Conservation (phyloP, 1,139 yeast genomes). For the Geotrichum phurueaensis region DNA sequence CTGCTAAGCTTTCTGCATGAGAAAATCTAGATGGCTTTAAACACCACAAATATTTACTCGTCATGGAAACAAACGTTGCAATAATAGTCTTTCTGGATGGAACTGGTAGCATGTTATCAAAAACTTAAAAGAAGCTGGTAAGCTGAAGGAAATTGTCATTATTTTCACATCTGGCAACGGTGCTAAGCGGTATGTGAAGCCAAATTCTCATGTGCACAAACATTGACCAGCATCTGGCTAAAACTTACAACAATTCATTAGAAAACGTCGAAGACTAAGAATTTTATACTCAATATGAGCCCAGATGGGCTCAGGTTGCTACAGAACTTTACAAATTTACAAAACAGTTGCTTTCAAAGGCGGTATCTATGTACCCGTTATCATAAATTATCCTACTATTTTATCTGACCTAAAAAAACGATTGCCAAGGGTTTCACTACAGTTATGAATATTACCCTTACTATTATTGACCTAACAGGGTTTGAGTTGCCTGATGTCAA, state of each 20-base stretch:
- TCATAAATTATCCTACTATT: constrained; percentile 25
- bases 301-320: constrained; percentile 63
- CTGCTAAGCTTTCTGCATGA: constrained; percentile 42
- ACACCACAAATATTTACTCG: constrained; percentile 36
- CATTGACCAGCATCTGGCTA: constrained; percentile 32
- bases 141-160: constrained; percentile 49
- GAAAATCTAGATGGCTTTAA: constrained; percentile 39
- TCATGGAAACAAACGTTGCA: constrained; percentile 55
- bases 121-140: constrained; percentile 38
- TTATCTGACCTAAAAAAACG: constrained; percentile 20
- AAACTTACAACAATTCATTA: constrained; percentile 41
- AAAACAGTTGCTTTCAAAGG: constrained; percentile 52
- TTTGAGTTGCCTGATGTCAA: constrained; percentile 29
- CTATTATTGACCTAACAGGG: constrained; percentile 46
- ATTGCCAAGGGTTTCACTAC: constrained; percentile 43
- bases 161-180: constrained; percentile 57
- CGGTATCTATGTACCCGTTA: constrained; percentile 51
- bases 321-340: constrained; percentile 50
- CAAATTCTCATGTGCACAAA: constrained; percentile 35
- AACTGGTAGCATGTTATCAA: constrained; percentile 45
- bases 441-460: constrained; percentile 55
- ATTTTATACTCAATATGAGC: constrained; percentile 50
- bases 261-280: constrained; percentile 47
- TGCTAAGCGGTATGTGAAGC: constrained; percentile 57
- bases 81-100: constrained; percentile 53